Conservation (phyloP, 305 asterid species). For the Solanum aculeatissimum region DNA sequence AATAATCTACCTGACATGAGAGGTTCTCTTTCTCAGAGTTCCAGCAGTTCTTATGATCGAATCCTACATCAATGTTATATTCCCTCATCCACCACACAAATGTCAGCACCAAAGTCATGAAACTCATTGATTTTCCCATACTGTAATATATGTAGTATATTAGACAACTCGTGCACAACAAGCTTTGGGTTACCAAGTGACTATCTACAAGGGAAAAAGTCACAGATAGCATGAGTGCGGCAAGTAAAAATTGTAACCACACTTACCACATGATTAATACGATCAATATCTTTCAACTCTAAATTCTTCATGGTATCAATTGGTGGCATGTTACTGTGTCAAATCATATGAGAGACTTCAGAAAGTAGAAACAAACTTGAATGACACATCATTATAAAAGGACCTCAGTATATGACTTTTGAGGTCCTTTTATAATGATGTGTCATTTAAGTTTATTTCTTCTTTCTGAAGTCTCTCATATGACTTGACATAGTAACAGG, state of each 20-base stretch:
- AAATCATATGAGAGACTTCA: constrained; percentile 7
- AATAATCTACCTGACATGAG: constrained; percentile 35
- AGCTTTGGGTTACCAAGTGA: neutral
- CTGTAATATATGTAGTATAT: constrained; percentile 14
- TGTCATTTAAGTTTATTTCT: neutral
- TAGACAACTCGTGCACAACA: neutral
- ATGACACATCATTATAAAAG: no score
- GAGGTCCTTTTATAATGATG: no score
- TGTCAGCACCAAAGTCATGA: constrained; percentile 30
- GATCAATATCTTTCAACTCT: constrained; percentile 9
- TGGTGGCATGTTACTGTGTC: constrained; percentile 27
- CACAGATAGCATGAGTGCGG: neutral
- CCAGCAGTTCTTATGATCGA: constrained; percentile 14
- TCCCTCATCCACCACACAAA: constrained; percentile 25
- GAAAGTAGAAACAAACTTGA: neutral
- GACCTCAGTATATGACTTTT: no score
- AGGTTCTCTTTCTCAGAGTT: constrained; percentile 19
- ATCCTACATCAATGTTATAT: constrained; percentile 19
- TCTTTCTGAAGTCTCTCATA: constrained; percentile 2
- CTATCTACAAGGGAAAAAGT: neutral
- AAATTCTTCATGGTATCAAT: constrained; percentile 26
- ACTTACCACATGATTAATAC: neutral
- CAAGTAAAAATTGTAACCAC: neutral
- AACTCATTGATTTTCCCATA: constrained; percentile 20
- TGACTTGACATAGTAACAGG: constrained; percentile 25